Conservation (phyloP, 371 early-diverging fungal genomes). For the Coemansia sp. region DNA sequence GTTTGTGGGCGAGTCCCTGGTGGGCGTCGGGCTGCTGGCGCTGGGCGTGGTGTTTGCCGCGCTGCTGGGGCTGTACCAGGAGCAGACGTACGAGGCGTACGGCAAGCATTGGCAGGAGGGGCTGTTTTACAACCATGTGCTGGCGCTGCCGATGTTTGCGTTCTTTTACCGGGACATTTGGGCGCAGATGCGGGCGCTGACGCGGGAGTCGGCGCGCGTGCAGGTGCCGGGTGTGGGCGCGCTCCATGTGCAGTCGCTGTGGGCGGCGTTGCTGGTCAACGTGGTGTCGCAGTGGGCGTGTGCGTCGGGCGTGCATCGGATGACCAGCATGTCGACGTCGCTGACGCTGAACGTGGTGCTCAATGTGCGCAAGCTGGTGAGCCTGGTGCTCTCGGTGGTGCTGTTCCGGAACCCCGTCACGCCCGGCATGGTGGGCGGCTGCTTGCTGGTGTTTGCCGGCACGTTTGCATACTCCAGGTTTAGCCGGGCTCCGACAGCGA, state of each 20-base stretch:
- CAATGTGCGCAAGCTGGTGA: constrained; percentile 81
- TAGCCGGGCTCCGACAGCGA: neutral
- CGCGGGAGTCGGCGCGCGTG: constrained; percentile 23
- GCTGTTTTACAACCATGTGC: constrained; percentile 84
- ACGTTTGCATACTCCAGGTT: constrained; percentile 68
- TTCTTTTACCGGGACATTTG: constrained; percentile 67
- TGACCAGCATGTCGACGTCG: constrained; percentile 75
- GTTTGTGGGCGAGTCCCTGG: constrained; percentile 56
- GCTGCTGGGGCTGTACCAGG: constrained; percentile 81
- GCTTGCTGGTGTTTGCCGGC: constrained; percentile 73
- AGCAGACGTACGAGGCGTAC: constrained; percentile 74
- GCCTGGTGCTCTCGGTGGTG: constrained; percentile 78
- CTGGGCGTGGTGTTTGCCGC: constrained; percentile 77
- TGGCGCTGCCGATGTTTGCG: constrained; percentile 78
- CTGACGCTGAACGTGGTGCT: constrained; percentile 84
- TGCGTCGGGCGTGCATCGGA: constrained; percentile 82
- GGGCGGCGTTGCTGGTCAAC: neutral
- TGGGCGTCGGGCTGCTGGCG: constrained; percentile 72
- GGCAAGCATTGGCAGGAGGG: constrained; percentile 89
- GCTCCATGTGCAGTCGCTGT: constrained; percentile 17
- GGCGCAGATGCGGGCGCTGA: constrained; percentile 51
- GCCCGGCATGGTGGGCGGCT: constrained; percentile 64
- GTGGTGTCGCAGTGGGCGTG: constrained; percentile 78
- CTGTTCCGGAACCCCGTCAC: constrained; percentile 79
- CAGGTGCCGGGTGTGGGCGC: constrained; percentile 17